A percentile compares a stretch with the other conserved stretches of the same genome.
phyloP scores from a whole-genome alignment of 371 early-diverging fungal genomes.

The Mortierella sp. region DNA sequence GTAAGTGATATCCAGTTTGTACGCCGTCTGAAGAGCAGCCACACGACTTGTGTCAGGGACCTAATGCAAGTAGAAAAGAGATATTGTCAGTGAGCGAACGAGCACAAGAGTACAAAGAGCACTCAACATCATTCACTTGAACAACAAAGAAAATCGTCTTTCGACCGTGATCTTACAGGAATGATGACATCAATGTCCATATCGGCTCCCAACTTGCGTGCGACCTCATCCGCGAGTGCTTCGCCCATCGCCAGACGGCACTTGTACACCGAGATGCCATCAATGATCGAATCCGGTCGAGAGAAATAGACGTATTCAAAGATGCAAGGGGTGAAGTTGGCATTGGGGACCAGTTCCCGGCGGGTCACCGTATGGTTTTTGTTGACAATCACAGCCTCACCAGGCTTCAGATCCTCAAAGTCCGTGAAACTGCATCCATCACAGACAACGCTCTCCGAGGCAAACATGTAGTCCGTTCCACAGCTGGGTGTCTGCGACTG shows the following conservation, averaged over 20 bases:
- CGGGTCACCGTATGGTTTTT: conserved; percentile 70
- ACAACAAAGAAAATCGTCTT: conserved; percentile 55
- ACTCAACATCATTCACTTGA: background rate
- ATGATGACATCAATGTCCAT: conserved; percentile 97
- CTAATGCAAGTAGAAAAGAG: conserved; percentile 46
- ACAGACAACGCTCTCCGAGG: conserved; percentile 95
- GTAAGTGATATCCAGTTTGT: conserved; percentile 87
- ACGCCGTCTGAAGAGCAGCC: conserved; percentile 92
- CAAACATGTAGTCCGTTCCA: conserved; percentile 94
- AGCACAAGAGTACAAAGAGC: no score
- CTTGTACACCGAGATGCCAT: conserved; percentile 98
- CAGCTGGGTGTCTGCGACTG: conserved; percentile 48
- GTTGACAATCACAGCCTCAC: conserved; percentile 93
- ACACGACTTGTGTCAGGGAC: conserved; percentile 96
- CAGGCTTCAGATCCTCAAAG: conserved; percentile 89
- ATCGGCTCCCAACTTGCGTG: conserved; percentile 73
- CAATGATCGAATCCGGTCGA: conserved; percentile 97
- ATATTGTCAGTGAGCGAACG: background rate
- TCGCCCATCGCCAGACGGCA: conserved; percentile 98
- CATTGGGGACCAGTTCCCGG: conserved; percentile 71
- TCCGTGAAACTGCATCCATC: conserved; percentile 92
- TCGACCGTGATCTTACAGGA: conserved; percentile 89
- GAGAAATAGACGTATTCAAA: conserved; percentile 99
- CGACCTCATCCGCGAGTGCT: conserved; percentile 88
- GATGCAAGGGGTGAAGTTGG: conserved; percentile 90